Conservation (phyloP, 768 basidiomycete genomes). For the Kwoniella mangroviensis region DNA sequence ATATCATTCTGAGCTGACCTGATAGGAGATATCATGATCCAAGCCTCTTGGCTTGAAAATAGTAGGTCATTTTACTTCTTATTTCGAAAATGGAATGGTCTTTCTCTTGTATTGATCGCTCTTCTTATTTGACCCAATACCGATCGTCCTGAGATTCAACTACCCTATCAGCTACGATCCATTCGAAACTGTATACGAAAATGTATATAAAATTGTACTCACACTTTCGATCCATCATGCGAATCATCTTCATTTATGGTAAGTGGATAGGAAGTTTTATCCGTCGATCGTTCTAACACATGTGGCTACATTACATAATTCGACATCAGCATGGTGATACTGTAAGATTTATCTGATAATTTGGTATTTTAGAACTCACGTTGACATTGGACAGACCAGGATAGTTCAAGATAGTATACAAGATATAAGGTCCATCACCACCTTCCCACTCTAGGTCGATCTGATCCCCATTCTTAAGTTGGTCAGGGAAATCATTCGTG, state of each 20-base stretch:
- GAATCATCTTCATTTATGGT: slow-evolving; percentile 4
- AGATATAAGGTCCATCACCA: slow-evolving; percentile 17
- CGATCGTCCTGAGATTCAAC: neutral
- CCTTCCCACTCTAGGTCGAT: slow-evolving; percentile 12
- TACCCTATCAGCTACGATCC: neutral
- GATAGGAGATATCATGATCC: too few relatives aligned
- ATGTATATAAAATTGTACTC: neutral
- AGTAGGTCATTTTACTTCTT: too few relatives aligned
- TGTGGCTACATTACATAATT: neutral
- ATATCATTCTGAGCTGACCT: too few relatives aligned
- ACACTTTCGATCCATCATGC: slow-evolving; percentile 6
- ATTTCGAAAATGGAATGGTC: slow-evolving; percentile 9
- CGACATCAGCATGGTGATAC: too few relatives aligned
- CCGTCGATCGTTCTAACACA: neutral
- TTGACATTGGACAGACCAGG: slow-evolving; percentile 6
- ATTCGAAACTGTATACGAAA: neutral
- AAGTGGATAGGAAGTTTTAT: neutral
- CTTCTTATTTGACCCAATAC: slow-evolving; percentile 4
- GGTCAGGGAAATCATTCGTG: slow-evolving; percentile 11
- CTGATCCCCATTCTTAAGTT: slow-evolving; percentile 10
- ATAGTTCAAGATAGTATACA: slow-evolving; percentile 17
- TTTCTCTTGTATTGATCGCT: slow-evolving; percentile 8
- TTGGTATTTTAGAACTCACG: slow-evolving; percentile 5
- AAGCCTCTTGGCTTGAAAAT: too few relatives aligned
- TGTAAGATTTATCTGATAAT: neutral